Base-by-base conservation (phyloP, 23 red algal genomes). In the Gracilariopsis chorda region DNA sequence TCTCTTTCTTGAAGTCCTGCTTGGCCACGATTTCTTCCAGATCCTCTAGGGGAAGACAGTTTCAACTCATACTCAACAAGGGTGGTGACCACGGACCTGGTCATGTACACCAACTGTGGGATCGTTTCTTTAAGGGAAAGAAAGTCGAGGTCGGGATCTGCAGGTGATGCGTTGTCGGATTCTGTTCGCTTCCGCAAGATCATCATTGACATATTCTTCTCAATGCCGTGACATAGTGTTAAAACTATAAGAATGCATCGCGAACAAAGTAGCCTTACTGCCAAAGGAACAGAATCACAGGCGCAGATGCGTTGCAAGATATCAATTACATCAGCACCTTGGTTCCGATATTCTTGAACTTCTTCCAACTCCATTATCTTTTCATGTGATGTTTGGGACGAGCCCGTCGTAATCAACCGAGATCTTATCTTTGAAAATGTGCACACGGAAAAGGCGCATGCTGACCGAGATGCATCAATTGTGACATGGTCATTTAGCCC, bases 171-270 rank as follows among this genome's bases (percentile, higher is more conserved):
- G 21, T 39, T 68, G n/a, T 36, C 62, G 1, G 62, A 36, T 39
- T 68, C 62, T 9, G 16, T 37, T 6, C 62, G 62, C 27, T 25
- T 36, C 35, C 62, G 62, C 35, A 68, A 39, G 4, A 68, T 68
- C 62, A 68, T 68, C 62, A 68, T 68, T 19, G 41, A 12, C 1
- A 19, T 41, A 16, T 68, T 68, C 33, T 48, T 88, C 59, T 88
- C 83, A 17, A 88, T 65, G 35, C 83, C 83, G 9, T 44, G 63
- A 74, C 83, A 88, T 1, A 88, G 69, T 21, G 83, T 74, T 9
- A 88, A 39, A n/a, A 64, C 42, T 58, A 64, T 88, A 13, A 88
- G 49, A 56, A 88, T 17, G 14, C 83, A 60, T 76, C 65, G 83
- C 10, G 65, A 36, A 52, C 65, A 73, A 3, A 74, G 12, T 24